Evolutionary conservation across 495 filamentous ascomycete genomes (phyloP), one percentile per base, ranked within the genome.

Genomic region (Hyaloscypha hepaticicola): DNA sequence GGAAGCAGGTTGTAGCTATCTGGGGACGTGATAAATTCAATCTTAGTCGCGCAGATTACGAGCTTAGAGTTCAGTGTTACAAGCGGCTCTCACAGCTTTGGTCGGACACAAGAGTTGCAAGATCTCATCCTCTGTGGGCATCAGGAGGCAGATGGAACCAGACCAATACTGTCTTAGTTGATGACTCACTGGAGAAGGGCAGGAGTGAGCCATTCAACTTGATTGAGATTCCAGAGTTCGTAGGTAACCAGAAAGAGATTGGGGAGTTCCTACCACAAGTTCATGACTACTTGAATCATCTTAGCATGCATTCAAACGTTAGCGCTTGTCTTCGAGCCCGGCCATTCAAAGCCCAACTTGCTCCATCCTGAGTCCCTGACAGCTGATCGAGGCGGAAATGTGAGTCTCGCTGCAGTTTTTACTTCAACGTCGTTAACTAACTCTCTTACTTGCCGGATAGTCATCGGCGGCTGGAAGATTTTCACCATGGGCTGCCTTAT

Each of bases 111-210:
- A n/a, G 52, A 0, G 78, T 96, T 11, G 76, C 77, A 60, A 67
- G 72, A 0, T 70, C 74, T 6, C 85, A 88, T 69, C 88, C 84
- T 34, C 34, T 52, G 25, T 66, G 50, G 29, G 62, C 65, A 1
- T 0, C 16, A 1, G 79, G 76, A 34, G 72, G 60, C 29, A 66
- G 67, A 28, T 99, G 92, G 90, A 78, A 82, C 65, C 94, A 96
- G 75, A 79, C 76, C n/a, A 94, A 97, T 73, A 98, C 95, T 0
- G 77, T 99, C 31, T 78, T 99, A 14, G 87, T 98, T 25, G 95
- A 99, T 66, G 96, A 98, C 74, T 88, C 85, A 55, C 72, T 71
- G 12, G 76, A 89, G 65, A 99, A 98, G 78, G 95, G 88, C 2
- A 79, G 80, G 57, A 87, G 83, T 62, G 89, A 99, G 72, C 96